Percentiles rank a stretch among this genome's conserved stretches.
phyloP scores from a whole-genome alignment of 257 asterid species.

The Nicotiana noctiflora region DNA sequence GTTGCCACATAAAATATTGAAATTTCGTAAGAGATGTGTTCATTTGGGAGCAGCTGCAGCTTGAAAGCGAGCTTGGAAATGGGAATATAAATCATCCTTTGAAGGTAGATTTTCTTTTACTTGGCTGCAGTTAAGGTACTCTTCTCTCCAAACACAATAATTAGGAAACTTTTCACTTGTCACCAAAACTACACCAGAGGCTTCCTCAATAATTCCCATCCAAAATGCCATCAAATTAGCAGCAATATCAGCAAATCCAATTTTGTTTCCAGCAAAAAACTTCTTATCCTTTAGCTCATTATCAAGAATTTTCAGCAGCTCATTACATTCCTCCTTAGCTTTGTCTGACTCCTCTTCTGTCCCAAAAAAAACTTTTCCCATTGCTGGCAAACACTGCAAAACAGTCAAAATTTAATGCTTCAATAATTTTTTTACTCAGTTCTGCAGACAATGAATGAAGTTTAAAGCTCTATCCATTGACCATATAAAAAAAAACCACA shows the following conservation, averaged over 20 bases:
- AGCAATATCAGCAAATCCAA: conserved; percentile 6
- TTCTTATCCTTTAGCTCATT: not conserved
- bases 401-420: not conserved
- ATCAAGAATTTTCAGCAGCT: conserved; percentile 1
- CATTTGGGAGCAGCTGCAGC: not conserved
- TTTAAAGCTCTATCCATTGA: no score
- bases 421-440: no score
- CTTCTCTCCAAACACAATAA: conserved; percentile 7
- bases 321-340: not conserved
- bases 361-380: not conserved
- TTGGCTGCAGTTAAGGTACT: not conserved
- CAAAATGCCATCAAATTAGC: not conserved
- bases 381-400: not conserved
- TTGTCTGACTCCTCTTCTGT: conserved; percentile 1
- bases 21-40: not conserved
- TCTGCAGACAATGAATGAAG: no score
- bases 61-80: not conserved
- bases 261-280: not conserved
- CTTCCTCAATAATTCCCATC: not conserved
- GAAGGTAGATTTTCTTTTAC: conserved; percentile 14
- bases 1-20: not conserved
- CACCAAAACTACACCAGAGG: not conserved
- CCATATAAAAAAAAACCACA: no score
- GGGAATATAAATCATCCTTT: not conserved
- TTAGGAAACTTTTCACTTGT: conserved; percentile 7